Percentiles rank a stretch among this genome's conserved stretches.
Conservation (phyloP, 2,329 filamentous ascomycete genomes). For the Microdochium bolleyi region DNA sequence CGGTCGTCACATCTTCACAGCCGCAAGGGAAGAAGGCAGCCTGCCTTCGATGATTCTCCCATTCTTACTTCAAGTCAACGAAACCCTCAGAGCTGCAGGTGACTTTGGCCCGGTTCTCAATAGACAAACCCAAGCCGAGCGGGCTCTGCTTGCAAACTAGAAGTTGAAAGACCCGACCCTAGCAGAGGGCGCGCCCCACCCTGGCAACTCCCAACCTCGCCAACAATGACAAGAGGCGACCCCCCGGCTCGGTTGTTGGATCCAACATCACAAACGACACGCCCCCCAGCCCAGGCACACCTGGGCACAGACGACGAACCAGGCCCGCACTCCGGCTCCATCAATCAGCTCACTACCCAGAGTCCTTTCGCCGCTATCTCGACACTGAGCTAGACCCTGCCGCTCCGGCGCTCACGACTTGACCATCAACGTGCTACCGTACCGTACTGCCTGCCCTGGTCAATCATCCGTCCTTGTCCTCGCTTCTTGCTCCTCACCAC, state of each 20-base stretch:
- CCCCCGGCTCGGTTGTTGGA: background rate
- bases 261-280: conserved; percentile 5
- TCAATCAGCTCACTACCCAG: background rate
- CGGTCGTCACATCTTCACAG: no score
- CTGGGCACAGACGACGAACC: background rate
- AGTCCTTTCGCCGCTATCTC: background rate
- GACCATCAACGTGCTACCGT: conserved; percentile 11
- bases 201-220: background rate
- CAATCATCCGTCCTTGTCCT: conserved; percentile 4
- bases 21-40: no score
- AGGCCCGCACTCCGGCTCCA: background rate
- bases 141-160: background rate
- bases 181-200: background rate
- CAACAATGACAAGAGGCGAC: background rate
- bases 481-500: conserved; percentile 10
- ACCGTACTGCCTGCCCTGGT: background rate
- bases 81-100: no score
- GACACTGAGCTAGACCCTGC: background rate
- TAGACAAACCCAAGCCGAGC: no score
- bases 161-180: no score
- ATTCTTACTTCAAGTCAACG: no score
- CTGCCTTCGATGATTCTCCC: no score
- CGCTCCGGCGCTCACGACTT: conserved; percentile 7
- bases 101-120: no score
- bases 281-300: conserved; percentile 4